Percentiles rank a stretch among this genome's conserved stretches.
Conservation (phyloP, 1,139 yeast species). For the Schizosaccharomyces versatilis region DNA sequence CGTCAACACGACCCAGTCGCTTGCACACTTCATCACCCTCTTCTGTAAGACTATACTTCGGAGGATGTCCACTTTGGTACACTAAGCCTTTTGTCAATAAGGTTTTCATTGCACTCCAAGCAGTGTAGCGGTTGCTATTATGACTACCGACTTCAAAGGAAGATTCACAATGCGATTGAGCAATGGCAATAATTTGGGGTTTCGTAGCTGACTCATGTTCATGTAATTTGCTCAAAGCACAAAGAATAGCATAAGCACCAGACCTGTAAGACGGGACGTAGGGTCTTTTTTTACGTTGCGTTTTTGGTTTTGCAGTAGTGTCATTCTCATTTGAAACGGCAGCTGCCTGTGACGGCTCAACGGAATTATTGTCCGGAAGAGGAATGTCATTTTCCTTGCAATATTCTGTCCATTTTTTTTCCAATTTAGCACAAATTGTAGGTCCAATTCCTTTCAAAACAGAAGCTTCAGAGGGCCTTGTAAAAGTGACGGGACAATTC, state of each 20-base stretch:
- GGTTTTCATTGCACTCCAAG: conserved; percentile 57
- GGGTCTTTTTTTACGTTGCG: conserved; percentile 17
- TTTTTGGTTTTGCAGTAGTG: conserved; percentile 3
- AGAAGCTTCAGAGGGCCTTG: conserved; percentile 30
- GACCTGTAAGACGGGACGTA: conserved; percentile 62
- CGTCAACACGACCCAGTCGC: neutral
- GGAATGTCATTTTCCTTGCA: conserved; percentile 26
- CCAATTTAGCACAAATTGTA: conserved; percentile 31
- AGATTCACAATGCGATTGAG: conserved; percentile 39
- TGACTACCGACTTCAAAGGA: conserved; percentile 32
- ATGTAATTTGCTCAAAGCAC: conserved; percentile 33
- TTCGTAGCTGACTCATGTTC: conserved; percentile 33
- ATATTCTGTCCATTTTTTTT: conserved; percentile 24
- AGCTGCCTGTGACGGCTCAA: neutral
- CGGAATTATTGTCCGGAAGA: conserved; percentile 21
- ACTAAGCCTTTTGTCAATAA: conserved; percentile 44
- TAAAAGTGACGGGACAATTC: conserved; percentile 24
- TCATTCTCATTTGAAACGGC: conserved; percentile 4
- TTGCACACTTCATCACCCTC: conserved; percentile 27
- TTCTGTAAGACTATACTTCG: conserved; percentile 44
- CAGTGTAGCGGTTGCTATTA: conserved; percentile 30
- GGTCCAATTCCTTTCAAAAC: conserved; percentile 39
- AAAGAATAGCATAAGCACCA: conserved; percentile 68
- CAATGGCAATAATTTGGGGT: conserved; percentile 34
- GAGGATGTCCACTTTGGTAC: conserved; percentile 35